Conservation (phyloP, 1,284 basidiomycete species). For the Volvariella surrecta region DNA sequence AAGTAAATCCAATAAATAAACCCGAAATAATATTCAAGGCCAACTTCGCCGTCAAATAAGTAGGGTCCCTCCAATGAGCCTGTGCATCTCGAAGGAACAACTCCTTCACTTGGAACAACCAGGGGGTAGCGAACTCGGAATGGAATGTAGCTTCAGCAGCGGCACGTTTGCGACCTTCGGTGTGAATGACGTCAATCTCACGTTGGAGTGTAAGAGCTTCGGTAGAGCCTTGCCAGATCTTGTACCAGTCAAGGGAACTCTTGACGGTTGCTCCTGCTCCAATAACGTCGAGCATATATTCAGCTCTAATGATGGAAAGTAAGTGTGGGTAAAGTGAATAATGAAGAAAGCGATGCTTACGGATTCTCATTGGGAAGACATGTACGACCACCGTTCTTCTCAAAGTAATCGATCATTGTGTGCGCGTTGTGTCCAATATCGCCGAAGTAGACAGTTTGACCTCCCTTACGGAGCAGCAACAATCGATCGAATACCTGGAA, state of each 20-base stretch:
- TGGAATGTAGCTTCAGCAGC: constrained; percentile 23
- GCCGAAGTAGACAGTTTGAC: constrained; percentile 67
- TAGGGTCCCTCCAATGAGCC: constrained; percentile 46
- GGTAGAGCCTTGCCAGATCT: constrained; percentile 32
- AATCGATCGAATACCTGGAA: constrained; percentile 65
- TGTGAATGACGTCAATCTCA: constrained; percentile 30
- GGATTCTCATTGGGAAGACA: constrained; percentile 38
- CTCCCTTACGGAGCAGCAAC: constrained; percentile 50
- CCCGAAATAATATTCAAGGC: constrained; percentile 45
- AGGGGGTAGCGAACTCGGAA: constrained; percentile 44
- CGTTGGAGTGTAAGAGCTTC: constrained; percentile 23
- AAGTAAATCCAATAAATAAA: too few relatives aligned
- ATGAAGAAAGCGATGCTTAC: constrained; percentile 20
- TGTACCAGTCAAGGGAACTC: constrained; percentile 36
- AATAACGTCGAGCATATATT: too few relatives aligned
- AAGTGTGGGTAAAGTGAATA: not conserved
- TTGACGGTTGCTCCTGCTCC: constrained; percentile 53
- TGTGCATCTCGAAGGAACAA: constrained; percentile 28
- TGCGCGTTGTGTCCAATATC: constrained; percentile 49
- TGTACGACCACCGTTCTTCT: too few relatives aligned
- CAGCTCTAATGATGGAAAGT: constrained; percentile 32
- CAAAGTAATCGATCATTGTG: constrained; percentile 58
- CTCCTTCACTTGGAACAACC: constrained; percentile 40
- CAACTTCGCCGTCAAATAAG: constrained; percentile 73
- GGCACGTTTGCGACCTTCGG: constrained; percentile 25